Evolutionary conservation across 164 flowering plant species (phyloP), one percentile per base, ranked within the genome.

Genomic region (Vitis vinifera): DNA sequence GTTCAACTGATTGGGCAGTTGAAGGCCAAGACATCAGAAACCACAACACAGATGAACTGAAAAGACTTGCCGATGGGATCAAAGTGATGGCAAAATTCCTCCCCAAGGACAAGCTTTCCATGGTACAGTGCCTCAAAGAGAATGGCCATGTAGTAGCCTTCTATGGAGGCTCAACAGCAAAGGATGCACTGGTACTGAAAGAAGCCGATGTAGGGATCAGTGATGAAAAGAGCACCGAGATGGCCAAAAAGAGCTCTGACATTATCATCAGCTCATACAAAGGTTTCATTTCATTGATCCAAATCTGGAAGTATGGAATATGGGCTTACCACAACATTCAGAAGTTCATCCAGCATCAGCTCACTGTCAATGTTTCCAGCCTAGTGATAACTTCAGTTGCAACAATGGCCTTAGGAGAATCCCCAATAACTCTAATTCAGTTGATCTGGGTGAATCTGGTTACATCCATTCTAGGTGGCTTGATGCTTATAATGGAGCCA

Each of bases 141-240:
- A 67, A 70, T 30, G 70, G 79, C 1, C 72, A 79, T 15, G 58
- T 73, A 9, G 82, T 79, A 48, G 79, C 77, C 3, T 48, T 76
- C 15, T 3, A 51, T 37, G 79, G 79, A 57, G 51, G 74, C 17
- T 29, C 31, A 48, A 37, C 65, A 49, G 62, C 64, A 58, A 53
- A 10, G 44, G 80, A 76, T n/a, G 44, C 51, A 68, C 72, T 67
- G 37, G 66, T 74, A 44, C 66, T 78, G 9, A 75, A 57, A 71
- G 69, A 65, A 72, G 77, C 81, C 8, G 76, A 81, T 61, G 52
- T 78, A 44, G 79, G 77, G 52, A 44, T 81, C 3, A 30, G 67
- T 1, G 48, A 62, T 19, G 74, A 61, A 14, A 53, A n/a, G 62
- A 37, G 72, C 68, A 68, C 75, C 0, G 71, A 69, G 63, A 15